Conservation (phyloP, 2,329 filamentous ascomycete species). For the Cryphonectria parasitica region DNA sequence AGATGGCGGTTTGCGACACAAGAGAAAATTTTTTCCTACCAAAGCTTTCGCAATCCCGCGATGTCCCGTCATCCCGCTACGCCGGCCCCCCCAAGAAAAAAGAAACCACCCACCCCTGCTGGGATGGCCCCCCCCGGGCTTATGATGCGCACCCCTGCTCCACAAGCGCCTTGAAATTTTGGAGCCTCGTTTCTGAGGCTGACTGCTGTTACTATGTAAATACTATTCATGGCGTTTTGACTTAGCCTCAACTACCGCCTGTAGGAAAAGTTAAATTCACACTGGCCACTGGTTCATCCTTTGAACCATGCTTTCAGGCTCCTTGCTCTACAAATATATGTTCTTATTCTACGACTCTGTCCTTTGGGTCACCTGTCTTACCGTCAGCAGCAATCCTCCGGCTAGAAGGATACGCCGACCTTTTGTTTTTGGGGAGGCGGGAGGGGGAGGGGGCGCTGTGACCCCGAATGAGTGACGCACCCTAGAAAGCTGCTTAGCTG, state of each 20-base stretch:
- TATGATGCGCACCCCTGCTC: constrained; percentile 5
- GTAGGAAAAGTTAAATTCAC: not conserved
- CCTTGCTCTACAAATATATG: not conserved
- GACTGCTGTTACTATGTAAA: not conserved
- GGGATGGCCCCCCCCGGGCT: not conserved
- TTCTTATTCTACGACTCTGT: not conserved
- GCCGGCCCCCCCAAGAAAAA: not conserved
- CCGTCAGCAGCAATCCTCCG: not conserved
- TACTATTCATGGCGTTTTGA: not conserved
- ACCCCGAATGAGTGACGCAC: not conserved
- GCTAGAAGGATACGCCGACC: not conserved
- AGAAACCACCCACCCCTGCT: not conserved
- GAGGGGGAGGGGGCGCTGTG: too few relatives aligned
- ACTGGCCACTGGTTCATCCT: not conserved
- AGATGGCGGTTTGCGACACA: constrained; percentile 5
- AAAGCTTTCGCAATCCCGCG: constrained; percentile 21
- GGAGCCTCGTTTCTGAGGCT: constrained; percentile 27
- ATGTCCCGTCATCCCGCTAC: constrained; percentile 20
- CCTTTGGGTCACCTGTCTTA: not conserved
- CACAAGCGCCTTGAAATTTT: not conserved
- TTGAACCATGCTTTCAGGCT: not conserved
- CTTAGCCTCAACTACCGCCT: not conserved
- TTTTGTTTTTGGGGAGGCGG: too few relatives aligned
- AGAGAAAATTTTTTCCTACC: constrained; percentile 23
- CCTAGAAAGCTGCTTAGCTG: not conserved